Percentiles rank a stretch among this genome's conserved stretches.
phyloP scores from a whole-genome alignment of 768 basidiomycete species.

The Psilocybe cyanescens region DNA sequence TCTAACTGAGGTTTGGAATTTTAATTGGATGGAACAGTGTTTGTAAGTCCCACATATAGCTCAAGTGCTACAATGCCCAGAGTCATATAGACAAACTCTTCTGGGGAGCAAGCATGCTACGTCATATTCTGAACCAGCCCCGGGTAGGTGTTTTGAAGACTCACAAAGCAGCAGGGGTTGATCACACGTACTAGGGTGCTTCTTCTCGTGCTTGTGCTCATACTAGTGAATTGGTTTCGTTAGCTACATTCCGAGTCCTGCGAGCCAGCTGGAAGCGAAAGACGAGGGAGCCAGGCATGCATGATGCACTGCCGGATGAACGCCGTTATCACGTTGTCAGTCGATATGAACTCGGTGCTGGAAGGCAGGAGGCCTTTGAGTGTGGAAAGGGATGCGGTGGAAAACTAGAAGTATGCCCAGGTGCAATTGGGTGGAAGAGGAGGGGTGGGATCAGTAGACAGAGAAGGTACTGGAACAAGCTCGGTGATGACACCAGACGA shows the following conservation, averaged over 20 bases:
- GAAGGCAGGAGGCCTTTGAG: slow-evolving; percentile 23
- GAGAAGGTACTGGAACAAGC: background rate
- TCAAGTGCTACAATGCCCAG: slow-evolving; percentile 25
- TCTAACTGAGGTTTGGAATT: no score
- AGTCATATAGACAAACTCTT: background rate
- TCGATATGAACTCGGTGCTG: slow-evolving; percentile 23
- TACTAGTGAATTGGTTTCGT: no score
- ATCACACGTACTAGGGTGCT: slow-evolving; percentile 28
- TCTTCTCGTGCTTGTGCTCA: no score
- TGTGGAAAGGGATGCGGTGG: slow-evolving; percentile 12
- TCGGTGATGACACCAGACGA: background rate
- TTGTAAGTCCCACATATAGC: slow-evolving; percentile 23
- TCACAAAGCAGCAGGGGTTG: slow-evolving; percentile 26
- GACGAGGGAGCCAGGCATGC: slow-evolving; percentile 27
- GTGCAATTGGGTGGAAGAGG: slow-evolving; percentile 3
- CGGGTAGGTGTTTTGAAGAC: slow-evolving; percentile 24
- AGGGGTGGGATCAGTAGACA: background rate
- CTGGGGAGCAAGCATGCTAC: background rate
- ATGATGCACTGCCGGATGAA: slow-evolving; percentile 30
- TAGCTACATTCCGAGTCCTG: no score
- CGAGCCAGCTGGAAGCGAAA: slow-evolving; percentile 1
- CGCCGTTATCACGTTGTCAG: slow-evolving; percentile 29
- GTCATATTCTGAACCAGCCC: slow-evolving; percentile 31
- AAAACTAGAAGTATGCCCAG: slow-evolving; percentile 25
- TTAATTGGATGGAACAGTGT: background rate